These are phyloP conservation scores for Microascus cirrosus DNA, from an alignment of 2,329 filamentous ascomycete genomes.

Conservation along the genomic window DNA sequence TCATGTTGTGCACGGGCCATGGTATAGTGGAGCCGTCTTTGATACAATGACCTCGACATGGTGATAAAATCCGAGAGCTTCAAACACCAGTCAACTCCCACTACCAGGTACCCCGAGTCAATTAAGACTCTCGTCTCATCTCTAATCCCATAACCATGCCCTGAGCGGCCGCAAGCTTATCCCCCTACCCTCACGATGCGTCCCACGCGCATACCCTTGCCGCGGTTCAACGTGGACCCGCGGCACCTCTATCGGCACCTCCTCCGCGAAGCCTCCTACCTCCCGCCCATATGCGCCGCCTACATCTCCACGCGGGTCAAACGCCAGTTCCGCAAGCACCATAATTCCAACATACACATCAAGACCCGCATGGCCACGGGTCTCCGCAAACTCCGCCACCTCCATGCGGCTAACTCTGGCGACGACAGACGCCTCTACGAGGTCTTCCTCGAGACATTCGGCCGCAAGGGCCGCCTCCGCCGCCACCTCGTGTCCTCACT, in stretches of 20 bases:
- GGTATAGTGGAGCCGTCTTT: background rate
- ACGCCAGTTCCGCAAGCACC: conserved; percentile 31
- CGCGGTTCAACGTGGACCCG: conserved; percentile 15
- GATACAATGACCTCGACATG: background rate
- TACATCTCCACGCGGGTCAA: conserved; percentile 31
- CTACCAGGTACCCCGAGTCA: background rate
- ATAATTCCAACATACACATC: conserved; percentile 14
- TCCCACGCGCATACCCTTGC: conserved; percentile 18
- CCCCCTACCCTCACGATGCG: background rate
- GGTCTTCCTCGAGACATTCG: conserved; percentile 39
- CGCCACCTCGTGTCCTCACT: conserved; percentile 33
- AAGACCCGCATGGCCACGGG: conserved; percentile 26
- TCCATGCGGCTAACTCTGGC: conserved; percentile 43
- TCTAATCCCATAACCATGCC: background rate
- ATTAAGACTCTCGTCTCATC: background rate
- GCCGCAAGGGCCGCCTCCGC: conserved; percentile 38
- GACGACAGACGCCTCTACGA: conserved; percentile 31
- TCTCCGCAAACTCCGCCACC: conserved; percentile 27
- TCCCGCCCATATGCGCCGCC: conserved; percentile 37
- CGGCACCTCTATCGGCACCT: conserved; percentile 45
- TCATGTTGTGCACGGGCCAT: background rate
- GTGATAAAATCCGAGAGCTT: background rate
- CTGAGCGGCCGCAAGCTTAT: background rate
- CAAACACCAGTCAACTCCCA: background rate
- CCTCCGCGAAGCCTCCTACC: conserved; percentile 49